These are phyloP conservation scores for Saccharomyces hybrid DNA, from an alignment of 1,139 yeast species.

Conservation along the genomic window DNA sequence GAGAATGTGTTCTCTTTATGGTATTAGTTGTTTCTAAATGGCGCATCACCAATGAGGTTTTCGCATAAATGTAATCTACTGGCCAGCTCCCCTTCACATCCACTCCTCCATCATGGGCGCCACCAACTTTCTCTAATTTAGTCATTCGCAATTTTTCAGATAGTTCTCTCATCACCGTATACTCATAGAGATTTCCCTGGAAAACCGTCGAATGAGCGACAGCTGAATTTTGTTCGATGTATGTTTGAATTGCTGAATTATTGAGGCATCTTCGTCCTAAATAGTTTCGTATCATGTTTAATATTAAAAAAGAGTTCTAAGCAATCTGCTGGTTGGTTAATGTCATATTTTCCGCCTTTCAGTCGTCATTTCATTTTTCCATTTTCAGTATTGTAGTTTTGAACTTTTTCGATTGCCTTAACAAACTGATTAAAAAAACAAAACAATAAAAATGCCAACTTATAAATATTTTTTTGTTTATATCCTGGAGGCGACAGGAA, in stretches of 20 bases:
- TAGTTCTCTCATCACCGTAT: conserved; percentile 45
- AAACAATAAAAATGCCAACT: too few species aligned
- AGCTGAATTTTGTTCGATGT: conserved; percentile 15
- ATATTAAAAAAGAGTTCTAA: background rate
- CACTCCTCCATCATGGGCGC: conserved; percentile 66
- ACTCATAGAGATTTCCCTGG: conserved; percentile 65
- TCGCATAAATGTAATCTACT: conserved; percentile 24
- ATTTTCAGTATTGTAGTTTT: too few species aligned
- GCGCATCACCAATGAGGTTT: background rate
- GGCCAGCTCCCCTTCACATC: conserved; percentile 63
- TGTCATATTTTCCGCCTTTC: background rate
- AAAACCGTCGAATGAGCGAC: conserved; percentile 43
- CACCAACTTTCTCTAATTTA: conserved; percentile 45
- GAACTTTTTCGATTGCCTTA: too few species aligned
- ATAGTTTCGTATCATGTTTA: background rate
- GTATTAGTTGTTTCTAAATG: background rate
- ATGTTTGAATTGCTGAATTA: conserved; percentile 13
- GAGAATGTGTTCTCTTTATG: conserved; percentile 20
- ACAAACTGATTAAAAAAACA: too few species aligned
- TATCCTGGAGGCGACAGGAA: too few species aligned
- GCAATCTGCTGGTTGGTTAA: background rate
- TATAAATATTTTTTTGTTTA: too few species aligned
- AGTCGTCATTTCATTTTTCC: background rate
- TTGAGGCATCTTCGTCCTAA: conserved; percentile 7
- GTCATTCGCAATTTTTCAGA: conserved; percentile 37